A percentile compares a stretch with the other conserved stretches of the same genome.
These are phyloP conservation scores for Viridothelium virens DNA, from an alignment of 495 filamentous ascomycete genomes.

Conservation along the genomic window DNA sequence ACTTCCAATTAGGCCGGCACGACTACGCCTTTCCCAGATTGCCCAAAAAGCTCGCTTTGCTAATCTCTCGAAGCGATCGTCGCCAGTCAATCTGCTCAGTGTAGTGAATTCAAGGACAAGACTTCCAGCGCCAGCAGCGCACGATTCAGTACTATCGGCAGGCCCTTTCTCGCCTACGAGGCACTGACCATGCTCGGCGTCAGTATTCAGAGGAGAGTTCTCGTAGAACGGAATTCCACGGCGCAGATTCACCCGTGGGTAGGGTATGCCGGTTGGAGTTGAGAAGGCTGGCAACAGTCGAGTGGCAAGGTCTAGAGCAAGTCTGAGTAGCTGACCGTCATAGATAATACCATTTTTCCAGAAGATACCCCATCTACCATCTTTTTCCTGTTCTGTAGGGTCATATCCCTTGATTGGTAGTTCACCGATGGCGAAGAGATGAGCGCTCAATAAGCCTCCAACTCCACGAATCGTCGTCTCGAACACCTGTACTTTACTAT, in stretches of 20 bases:
- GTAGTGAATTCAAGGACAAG: conserved; percentile 88
- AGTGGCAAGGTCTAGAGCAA: conserved; percentile 75
- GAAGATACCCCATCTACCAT: conserved; percentile 48
- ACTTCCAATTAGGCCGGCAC: conserved; percentile 79
- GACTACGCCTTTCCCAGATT: conserved; percentile 79
- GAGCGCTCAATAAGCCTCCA: conserved; percentile 83
- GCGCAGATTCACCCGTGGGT: conserved; percentile 88
- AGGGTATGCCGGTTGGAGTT: conserved; percentile 82
- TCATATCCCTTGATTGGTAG: conserved; percentile 74
- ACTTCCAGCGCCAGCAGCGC: conserved; percentile 90
- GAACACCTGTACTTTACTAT: conserved; percentile 97
- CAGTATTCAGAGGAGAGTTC: conserved; percentile 62
- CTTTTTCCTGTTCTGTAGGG: conserved; percentile 35
- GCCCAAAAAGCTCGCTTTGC: conserved; percentile 93
- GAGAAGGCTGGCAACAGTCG: conserved; percentile 86
- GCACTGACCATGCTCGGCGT: conserved; percentile 38
- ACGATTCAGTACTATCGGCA: conserved; percentile 85
- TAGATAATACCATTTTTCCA: conserved; percentile 80
- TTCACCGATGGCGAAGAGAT: conserved; percentile 85
- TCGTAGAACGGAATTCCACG: conserved; percentile 84
- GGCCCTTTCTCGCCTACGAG: conserved; percentile 35
- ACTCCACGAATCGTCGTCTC: conserved; percentile 93
- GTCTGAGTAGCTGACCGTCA: conserved; percentile 76
- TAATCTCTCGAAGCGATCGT: conserved; percentile 74
- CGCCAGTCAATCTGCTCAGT: conserved; percentile 79